A percentile compares a stretch with the other conserved stretches of the same genome.
Evolutionary conservation across 1,284 basidiomycete genomes (phyloP).

Genomic region (Leccinum glutinopallens): DNA sequence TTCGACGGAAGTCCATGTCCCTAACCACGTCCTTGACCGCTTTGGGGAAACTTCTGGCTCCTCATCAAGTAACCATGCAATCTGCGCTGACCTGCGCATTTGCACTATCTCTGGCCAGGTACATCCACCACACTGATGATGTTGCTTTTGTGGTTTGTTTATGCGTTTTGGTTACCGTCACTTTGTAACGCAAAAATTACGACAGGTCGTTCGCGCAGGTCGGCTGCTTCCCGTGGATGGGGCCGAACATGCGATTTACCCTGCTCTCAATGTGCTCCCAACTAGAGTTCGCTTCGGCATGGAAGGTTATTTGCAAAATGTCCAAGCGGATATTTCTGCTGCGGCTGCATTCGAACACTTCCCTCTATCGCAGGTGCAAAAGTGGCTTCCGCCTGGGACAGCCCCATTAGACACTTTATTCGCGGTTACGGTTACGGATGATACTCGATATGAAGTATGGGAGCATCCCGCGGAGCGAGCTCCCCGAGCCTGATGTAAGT

Average conservation of each 20-base stretch:
- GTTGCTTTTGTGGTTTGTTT: conserved; percentile 48
- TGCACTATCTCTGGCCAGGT: conserved; percentile 35
- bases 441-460: conserved; percentile 29
- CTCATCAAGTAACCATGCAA: conserved; percentile 45
- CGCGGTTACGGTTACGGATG: conserved; percentile 44
- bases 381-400: conserved; percentile 44
- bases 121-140: conserved; percentile 36
- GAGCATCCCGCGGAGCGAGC: conserved; percentile 39
- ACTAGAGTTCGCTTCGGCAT: conserved; percentile 39
- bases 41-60: conserved; percentile 38
- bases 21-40: conserved; percentile 34
- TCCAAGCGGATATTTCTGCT: conserved; percentile 44
- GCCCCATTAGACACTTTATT: conserved; percentile 48
- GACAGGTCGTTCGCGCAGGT: conserved; percentile 50
- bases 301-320: conserved; percentile 32
- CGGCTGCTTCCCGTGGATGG: conserved; percentile 44
- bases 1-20: conserved; percentile 25
- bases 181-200: conserved; percentile 5
- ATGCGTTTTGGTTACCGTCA: background rate
- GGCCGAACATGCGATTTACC: conserved; percentile 42
- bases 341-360: conserved; percentile 46
- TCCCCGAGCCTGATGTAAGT: conserved; percentile 49
- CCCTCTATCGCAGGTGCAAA: conserved; percentile 47
- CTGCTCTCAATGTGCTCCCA: conserved; percentile 48
- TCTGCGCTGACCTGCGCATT: conserved; percentile 46